phyloP scores from a whole-genome alignment of 768 basidiomycete genomes.

The Suillus subluteus region DNA sequence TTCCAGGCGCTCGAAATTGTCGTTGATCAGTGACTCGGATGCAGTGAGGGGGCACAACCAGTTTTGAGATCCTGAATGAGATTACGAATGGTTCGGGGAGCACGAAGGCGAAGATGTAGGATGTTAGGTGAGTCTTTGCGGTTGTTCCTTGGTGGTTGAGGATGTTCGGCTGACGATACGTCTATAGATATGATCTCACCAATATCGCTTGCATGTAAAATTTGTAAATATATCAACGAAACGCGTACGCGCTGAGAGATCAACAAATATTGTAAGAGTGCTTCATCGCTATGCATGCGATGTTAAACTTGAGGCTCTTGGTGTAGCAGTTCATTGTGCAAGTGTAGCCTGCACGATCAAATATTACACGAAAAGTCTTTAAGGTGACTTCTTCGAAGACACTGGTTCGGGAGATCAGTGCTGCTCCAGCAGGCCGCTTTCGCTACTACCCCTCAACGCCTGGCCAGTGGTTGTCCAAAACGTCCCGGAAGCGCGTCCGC shows the following conservation, averaged over 20 bases:
- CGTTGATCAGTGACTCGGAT: too few species aligned
- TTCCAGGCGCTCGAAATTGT: too few species aligned
- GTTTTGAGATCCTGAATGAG: constrained; percentile 21
- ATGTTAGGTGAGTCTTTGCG: neutral
- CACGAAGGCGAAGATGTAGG: neutral
- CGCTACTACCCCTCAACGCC: neutral
- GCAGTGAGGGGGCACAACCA: too few species aligned
- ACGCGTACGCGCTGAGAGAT: neutral
- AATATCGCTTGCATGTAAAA: neutral
- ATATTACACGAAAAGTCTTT: neutral
- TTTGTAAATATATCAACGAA: neutral
- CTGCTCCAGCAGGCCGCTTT: too few species aligned
- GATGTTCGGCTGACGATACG: neutral
- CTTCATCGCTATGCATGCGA: neutral
- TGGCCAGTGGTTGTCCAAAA: neutral
- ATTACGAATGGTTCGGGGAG: neutral
- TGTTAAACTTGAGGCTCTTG: neutral
- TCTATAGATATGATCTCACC: neutral
- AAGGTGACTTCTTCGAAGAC: neutral
- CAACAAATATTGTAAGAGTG: too few species aligned
- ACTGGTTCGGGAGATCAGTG: neutral
- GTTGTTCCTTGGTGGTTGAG: neutral
- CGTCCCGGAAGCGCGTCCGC: neutral
- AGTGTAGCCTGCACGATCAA: neutral
- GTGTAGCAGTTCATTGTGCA: neutral